These are phyloP conservation scores for Periglandula ipomoeae DNA, from an alignment of 2,329 filamentous ascomycete genomes.

Conservation along the genomic window DNA sequence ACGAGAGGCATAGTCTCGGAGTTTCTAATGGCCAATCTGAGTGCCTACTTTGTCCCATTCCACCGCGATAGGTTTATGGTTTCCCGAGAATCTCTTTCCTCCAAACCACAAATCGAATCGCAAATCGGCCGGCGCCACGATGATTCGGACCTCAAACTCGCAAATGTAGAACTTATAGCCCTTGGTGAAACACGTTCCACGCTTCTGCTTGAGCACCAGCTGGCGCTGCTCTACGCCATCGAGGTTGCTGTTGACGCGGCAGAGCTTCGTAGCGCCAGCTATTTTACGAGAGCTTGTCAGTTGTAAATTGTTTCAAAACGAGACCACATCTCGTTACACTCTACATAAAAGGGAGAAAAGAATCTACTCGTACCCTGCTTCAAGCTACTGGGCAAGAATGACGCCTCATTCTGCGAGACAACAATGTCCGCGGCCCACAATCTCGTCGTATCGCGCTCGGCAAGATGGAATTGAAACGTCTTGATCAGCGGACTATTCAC, in stretches of 20 bases:
- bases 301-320: too few species aligned
- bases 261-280: slow-evolving; percentile 30
- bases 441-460: slow-evolving; percentile 21
- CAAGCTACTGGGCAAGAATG: slow-evolving; percentile 26
- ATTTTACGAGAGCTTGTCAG: too few species aligned
- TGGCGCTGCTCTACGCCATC: slow-evolving; percentile 28
- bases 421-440: slow-evolving; percentile 30
- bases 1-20: too few species aligned
- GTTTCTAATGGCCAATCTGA: too few species aligned
- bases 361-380: slow-evolving; percentile 27
- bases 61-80: slow-evolving; percentile 13
- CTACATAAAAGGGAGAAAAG: too few species aligned
- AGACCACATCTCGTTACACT: too few species aligned
- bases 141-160: slow-evolving; percentile 41
- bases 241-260: slow-evolving; percentile 31
- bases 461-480: slow-evolving; percentile 25
- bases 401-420: slow-evolving; percentile 27
- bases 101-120: slow-evolving; percentile 32
- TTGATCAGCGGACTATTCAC: slow-evolving; percentile 25
- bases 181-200: slow-evolving; percentile 22
- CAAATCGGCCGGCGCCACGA: slow-evolving; percentile 47
- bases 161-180: slow-evolving; percentile 30
- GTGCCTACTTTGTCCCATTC: too few species aligned
- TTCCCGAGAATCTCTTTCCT: slow-evolving; percentile 17
- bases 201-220: slow-evolving; percentile 27